Conservation (phyloP, 2,329 filamentous ascomycete species). For the Ophiostoma populinum region DNA sequence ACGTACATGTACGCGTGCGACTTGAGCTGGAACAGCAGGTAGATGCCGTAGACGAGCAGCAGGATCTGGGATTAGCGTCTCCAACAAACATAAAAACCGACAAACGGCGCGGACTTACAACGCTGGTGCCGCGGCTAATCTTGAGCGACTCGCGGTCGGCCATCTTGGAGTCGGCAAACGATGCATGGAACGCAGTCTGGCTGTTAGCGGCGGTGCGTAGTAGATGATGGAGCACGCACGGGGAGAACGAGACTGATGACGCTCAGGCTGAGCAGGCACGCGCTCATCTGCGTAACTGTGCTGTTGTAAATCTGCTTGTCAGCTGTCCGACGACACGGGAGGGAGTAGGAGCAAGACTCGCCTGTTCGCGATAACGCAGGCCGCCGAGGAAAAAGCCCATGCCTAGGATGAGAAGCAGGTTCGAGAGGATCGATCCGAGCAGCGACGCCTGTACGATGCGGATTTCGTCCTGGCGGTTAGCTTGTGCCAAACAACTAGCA, state of each 20-base stretch:
- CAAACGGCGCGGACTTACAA: slow-evolving; percentile 36
- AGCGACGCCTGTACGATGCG: slow-evolving; percentile 83
- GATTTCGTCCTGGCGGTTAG: slow-evolving; percentile 46
- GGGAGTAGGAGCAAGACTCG: slow-evolving; percentile 16
- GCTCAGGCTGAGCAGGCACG: slow-evolving; percentile 74
- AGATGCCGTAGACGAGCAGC: slow-evolving; percentile 65
- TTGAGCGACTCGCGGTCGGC: slow-evolving; percentile 60
- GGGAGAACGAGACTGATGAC: slow-evolving; percentile 79
- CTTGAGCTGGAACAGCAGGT: slow-evolving; percentile 80
- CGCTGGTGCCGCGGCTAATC: slow-evolving; percentile 78
- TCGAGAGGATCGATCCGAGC: slow-evolving; percentile 76
- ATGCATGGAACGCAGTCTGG: slow-evolving; percentile 79
- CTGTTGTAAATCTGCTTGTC: slow-evolving; percentile 78
- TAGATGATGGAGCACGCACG: slow-evolving; percentile 25
- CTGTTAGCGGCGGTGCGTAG: neutral
- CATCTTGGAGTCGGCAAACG: slow-evolving; percentile 43
- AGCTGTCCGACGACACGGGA: no score
- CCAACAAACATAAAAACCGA: no score
- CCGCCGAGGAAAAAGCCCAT: slow-evolving; percentile 85
- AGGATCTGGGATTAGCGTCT: no score
- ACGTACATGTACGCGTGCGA: slow-evolving; percentile 86
- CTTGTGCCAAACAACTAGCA: slow-evolving; percentile 12
- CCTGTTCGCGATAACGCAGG: slow-evolving; percentile 73
- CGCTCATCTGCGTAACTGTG: slow-evolving; percentile 92
- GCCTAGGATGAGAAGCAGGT: slow-evolving; percentile 73